Evolutionary conservation across 1,284 basidiomycete species (phyloP).

Genomic region (Afroboletus lepidellus): DNA sequence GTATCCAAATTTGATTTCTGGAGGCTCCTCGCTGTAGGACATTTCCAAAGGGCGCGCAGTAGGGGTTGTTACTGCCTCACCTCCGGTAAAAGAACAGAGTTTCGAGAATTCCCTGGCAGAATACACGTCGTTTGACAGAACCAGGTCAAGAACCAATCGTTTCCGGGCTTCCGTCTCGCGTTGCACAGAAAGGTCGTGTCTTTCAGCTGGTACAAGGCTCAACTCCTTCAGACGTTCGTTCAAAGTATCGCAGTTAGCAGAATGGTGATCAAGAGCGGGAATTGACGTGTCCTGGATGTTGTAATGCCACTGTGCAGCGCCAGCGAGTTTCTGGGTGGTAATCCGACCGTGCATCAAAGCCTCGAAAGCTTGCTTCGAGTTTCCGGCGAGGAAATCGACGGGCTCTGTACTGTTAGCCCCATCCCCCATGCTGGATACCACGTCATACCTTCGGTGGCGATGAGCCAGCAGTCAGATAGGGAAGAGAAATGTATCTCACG

Average conservation of each 20-base stretch:
- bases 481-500: conserved; percentile 35
- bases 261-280: conserved; percentile 40
- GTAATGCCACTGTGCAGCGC: conserved; percentile 50
- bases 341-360: conserved; percentile 49
- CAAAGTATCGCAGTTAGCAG: conserved; percentile 35
- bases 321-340: conserved; percentile 39
- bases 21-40: conserved; percentile 52
- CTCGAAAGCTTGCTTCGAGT: conserved; percentile 50
- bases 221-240: conserved; percentile 42
- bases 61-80: conserved; percentile 42
- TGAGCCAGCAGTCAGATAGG: background rate
- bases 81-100: conserved; percentile 18
- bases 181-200: conserved; percentile 40
- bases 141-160: conserved; percentile 61
- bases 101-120: conserved; percentile 44
- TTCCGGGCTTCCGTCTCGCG: conserved; percentile 56
- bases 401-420: conserved; percentile 41
- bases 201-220: conserved; percentile 39
- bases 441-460: conserved; percentile 50
- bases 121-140: conserved; percentile 57
- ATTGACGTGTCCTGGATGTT: conserved; percentile 46
- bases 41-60: conserved; percentile 50
- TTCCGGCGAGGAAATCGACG: conserved; percentile 57
- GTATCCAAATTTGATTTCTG: conserved; percentile 58
- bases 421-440: conserved; percentile 52